Evolutionary conservation across 2,329 filamentous ascomycete genomes (phyloP).

Genomic region (Hirsutella thompsonii): DNA sequence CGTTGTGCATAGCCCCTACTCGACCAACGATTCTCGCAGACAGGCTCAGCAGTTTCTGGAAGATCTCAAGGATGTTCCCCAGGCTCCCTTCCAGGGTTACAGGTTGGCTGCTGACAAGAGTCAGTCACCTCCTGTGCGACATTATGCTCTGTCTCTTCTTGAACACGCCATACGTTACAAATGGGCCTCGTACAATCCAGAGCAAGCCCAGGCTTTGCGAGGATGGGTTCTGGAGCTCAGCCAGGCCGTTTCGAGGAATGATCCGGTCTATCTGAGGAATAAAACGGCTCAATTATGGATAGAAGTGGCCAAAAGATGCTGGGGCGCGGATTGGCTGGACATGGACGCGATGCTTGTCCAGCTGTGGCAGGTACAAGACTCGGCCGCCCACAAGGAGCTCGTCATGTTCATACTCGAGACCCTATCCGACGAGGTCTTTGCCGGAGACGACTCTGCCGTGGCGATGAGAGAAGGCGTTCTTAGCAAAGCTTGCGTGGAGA

Average conservation of each 20-base stretch:
- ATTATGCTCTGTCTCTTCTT: slow-evolving; percentile 86
- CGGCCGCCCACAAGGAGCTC: slow-evolving; percentile 61
- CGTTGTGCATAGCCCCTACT: slow-evolving; percentile 72
- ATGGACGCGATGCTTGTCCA: slow-evolving; percentile 79
- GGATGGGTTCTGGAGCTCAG: slow-evolving; percentile 71
- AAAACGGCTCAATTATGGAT: slow-evolving; percentile 94
- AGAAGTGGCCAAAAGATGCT: slow-evolving; percentile 83
- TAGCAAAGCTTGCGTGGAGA: slow-evolving; percentile 83
- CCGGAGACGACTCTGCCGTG: slow-evolving; percentile 76
- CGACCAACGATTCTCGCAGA: slow-evolving; percentile 67
- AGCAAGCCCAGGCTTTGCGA: slow-evolving; percentile 56
- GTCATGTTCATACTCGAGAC: slow-evolving; percentile 83
- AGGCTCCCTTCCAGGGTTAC: slow-evolving; percentile 78
- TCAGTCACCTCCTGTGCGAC: slow-evolving; percentile 72
- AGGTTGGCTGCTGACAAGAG: slow-evolving; percentile 61
- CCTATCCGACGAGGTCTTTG: slow-evolving; percentile 88
- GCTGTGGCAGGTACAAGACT: slow-evolving; percentile 63
- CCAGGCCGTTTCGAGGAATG: slow-evolving; percentile 53
- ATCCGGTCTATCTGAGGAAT: slow-evolving; percentile 77
- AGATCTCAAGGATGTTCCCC: slow-evolving; percentile 61
- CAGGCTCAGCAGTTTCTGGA: slow-evolving; percentile 82
- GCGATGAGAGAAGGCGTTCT: slow-evolving; percentile 71
- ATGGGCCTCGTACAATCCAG: slow-evolving; percentile 60
- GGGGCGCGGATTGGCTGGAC: slow-evolving; percentile 86
- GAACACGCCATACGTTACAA: slow-evolving; percentile 81